A percentile compares a stretch with the other conserved stretches of the same genome.
Evolutionary conservation across 306 rosid genomes (phyloP).

Genomic region (Quillaja saponaria): DNA sequence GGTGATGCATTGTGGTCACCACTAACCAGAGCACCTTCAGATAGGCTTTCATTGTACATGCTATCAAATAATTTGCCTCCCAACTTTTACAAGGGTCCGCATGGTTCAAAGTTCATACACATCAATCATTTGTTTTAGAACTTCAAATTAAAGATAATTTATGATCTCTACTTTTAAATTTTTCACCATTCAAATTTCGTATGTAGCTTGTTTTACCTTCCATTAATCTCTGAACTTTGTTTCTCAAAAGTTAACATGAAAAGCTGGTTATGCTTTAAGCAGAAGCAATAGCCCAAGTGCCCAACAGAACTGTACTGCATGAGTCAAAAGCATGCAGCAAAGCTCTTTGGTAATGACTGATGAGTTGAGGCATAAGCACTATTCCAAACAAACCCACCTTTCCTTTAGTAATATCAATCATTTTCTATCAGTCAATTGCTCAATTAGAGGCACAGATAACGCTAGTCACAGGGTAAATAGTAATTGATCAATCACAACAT

Average conservation of each 20-base stretch:
- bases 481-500: not conserved
- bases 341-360: not conserved
- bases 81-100: too few species aligned
- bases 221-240: too few species aligned
- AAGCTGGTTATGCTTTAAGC: not conserved
- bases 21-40: too few species aligned
- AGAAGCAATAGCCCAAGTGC: not conserved
- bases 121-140: too few species aligned
- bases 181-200: too few species aligned
- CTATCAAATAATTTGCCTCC: too few species aligned
- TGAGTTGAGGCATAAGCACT: not conserved
- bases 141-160: too few species aligned
- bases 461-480: slow-evolving; percentile 14
- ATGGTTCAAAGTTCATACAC: too few species aligned
- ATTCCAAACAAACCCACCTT: slow-evolving; percentile 6
- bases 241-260: not conserved
- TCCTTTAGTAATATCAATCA: slow-evolving; percentile 14
- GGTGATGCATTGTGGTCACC: too few species aligned
- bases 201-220: too few species aligned
- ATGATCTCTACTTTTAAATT: too few species aligned
- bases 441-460: not conserved
- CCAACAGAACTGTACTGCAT: slow-evolving; percentile 25
- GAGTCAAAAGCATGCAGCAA: slow-evolving; percentile 10
- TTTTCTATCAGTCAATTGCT: slow-evolving; percentile 24
- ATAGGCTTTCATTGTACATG: too few species aligned